Conservation (phyloP, 306 rosid species). For the Vigna trinervia region DNA sequence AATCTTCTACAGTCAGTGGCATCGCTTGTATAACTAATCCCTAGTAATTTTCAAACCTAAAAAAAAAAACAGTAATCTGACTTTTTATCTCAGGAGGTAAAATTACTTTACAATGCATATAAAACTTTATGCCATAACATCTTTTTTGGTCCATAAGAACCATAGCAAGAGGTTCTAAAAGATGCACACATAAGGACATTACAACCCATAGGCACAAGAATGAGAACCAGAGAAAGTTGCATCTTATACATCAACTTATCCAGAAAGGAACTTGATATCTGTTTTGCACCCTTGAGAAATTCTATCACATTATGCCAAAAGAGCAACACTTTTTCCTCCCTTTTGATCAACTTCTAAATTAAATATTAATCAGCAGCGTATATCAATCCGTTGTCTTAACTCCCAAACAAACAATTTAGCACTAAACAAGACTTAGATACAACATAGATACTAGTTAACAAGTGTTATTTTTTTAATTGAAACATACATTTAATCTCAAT, state of each 20-base stretch:
- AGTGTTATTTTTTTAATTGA: neutral
- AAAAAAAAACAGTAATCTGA: neutral
- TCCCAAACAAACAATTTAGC: constrained; percentile 22
- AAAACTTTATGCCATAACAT: constrained; percentile 15
- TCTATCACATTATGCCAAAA: constrained; percentile 14
- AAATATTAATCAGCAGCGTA: neutral
- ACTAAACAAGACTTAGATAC: neutral
- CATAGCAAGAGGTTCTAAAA: neutral
- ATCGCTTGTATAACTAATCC: neutral
- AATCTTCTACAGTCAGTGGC: neutral
- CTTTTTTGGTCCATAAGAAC: constrained; percentile 19
- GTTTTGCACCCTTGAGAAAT: neutral
- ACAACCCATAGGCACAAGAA: neutral
- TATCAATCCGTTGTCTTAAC: neutral
- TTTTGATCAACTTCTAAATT: neutral
- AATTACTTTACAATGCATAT: neutral
- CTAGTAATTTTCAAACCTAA: neutral
- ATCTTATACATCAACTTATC: constrained; percentile 19
- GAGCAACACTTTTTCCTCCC: neutral
- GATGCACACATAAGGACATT: neutral
- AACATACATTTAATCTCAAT: too few species aligned
- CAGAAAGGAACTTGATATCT: constrained; percentile 1
- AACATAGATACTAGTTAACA: neutral
- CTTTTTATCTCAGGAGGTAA: neutral
- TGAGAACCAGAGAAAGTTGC: constrained; percentile 39